These are phyloP conservation scores for Tylopilus sp. DNA, from an alignment of 768 basidiomycete genomes.

Conservation along the genomic window DNA sequence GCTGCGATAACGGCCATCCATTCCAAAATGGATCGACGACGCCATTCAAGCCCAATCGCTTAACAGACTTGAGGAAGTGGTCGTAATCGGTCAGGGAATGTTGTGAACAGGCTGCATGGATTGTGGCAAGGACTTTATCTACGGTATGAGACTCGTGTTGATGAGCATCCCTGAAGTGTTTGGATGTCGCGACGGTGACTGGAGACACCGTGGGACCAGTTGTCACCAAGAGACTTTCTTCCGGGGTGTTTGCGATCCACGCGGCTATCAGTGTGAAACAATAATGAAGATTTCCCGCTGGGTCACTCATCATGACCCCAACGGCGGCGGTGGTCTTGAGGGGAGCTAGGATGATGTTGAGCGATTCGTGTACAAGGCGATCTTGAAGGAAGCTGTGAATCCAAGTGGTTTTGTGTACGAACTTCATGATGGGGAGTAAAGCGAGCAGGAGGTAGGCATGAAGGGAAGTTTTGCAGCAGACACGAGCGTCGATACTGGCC, in stretches of 20 bases:
- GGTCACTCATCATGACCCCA: not conserved
- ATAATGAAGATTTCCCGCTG: not conserved
- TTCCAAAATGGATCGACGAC: not conserved
- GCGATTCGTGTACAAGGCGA: not conserved
- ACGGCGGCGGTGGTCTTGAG: not conserved
- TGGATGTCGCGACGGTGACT: not conserved
- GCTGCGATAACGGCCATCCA: not conserved
- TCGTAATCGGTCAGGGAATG: not conserved
- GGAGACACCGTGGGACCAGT: not conserved
- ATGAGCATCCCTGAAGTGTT: not conserved
- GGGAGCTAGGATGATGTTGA: not conserved
- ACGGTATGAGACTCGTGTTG: not conserved
- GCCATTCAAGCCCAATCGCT: not conserved
- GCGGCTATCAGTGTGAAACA: not conserved
- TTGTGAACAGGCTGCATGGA: not conserved
- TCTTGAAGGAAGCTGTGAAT: not conserved
- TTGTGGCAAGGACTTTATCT: not conserved
- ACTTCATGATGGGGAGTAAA: conserved; percentile 4
- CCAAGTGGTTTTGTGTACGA: conserved; percentile 1
- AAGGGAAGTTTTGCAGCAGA: conserved; percentile 11
- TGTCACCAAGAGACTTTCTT: not conserved
- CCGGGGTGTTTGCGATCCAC: not conserved
- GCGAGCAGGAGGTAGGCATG: conserved; percentile 7
- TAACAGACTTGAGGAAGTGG: not conserved
- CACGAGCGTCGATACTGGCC: conserved; percentile 4